Evolutionary conservation across 768 basidiomycete genomes (phyloP), one percentile per base, ranked within the genome.

Genomic region (Pulveroboletus sp.): DNA sequence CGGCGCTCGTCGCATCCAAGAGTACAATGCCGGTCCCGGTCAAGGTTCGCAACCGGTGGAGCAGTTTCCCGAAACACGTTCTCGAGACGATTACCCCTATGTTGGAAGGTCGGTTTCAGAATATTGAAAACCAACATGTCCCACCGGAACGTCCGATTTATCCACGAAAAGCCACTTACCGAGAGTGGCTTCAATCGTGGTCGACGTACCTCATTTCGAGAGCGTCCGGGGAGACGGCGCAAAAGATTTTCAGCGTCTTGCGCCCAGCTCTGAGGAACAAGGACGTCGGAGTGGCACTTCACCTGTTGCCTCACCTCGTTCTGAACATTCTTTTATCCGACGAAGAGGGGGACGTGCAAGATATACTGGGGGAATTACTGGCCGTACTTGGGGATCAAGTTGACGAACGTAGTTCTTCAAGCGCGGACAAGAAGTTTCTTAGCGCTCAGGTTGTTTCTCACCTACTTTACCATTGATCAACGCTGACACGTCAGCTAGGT

Each of bases 121-220:
- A 85, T 14, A 72, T 74, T 14, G 73, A 76, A 23, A 72, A 72
- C 8, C 59, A 66, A 2, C 60, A 67, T 2, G 71, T 70, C 11
- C 56, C 71, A 3, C 63, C 74, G 17, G 66, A 73, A 42, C 80
- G 85, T 54, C 94, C 95, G 3, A 83, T 98, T 47, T 99, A 97
- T 68, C 76, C 80, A 1, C 69, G 70, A 5, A 77, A 84, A 48
- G 60, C 50, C n/a, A 95, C 92, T 0, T 99, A 97, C 68, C 83
- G 94, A 35, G 94, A 98, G 66, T 99, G 97, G 97, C 79, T 98
- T 29, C 93, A 95, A 55, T 64, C 79, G 0, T 98, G 94, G 93
- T 84, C 92, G 2, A 74, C 78, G 10, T 77, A 91, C 64, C 78
- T 99, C 31, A 89, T 97, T 46, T 74, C 78, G 11, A 78, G 73